Evolutionary conservation across 768 basidiomycete genomes (phyloP), one percentile per base, ranked within the genome.

Genomic region (Mycena sanguinolenta): DNA sequence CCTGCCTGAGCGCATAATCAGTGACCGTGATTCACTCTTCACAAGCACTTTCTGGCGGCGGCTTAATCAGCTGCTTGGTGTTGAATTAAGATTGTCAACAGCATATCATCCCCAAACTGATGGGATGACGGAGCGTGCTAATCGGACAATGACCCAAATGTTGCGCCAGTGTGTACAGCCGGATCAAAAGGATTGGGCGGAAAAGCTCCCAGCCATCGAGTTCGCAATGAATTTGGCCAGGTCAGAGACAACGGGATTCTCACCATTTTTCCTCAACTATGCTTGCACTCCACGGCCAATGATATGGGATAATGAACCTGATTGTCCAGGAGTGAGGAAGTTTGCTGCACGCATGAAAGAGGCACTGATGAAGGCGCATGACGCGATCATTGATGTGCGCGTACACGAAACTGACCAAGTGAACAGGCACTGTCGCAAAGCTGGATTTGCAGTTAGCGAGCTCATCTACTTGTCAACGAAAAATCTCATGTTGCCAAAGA

Each of bases 301-400:
- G 53, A 70, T 74, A 2, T 74, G 73, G 49, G 58, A 70, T 17
- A 23, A 44, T 3, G 44, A 63, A 9, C 14, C 36, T 14, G 49
- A 69, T 49, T 50, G 34, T n/a, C 38, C 71, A 28, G 66, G 69
- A 3, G 61, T 69, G 2, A 17, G 52, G 0, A 58, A 38, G 0
- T 82, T 82, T 62, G 78, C 75, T 0, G n/a, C 65, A n/a, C 42
- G 71, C 6, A 76, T 75, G 4, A 32, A 69, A 16, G 53, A 72
- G 0, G 72, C 77, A 23, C 36, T 82, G 4, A 19, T 69, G 39
- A 50, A 52, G 4, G 81, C 81, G 0, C 80, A 82, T 39, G 75
- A 83, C 44, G 74, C 76, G 0, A 78, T 82, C 3, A 79, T 82
- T 32, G 76, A 58, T 25, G 64, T 66, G n/a, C n/a, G n/a, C n/a